These are phyloP conservation scores for Lipomyces yamadae DNA, from an alignment of 805 yeast species.

Conservation along the genomic window DNA sequence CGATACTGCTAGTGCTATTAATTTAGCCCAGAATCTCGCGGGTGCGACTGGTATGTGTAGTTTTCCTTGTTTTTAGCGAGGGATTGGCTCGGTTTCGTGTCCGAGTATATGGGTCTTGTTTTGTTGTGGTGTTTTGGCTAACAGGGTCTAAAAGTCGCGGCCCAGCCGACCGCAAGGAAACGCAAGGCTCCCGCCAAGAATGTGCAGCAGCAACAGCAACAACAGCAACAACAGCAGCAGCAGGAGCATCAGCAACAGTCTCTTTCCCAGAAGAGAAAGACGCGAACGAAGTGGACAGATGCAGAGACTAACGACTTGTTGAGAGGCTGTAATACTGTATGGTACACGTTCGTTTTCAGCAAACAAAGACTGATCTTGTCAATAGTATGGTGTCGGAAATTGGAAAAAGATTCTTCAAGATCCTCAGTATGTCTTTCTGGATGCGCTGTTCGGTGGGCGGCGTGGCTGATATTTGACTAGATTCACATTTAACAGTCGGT, in stretches of 20 bases:
- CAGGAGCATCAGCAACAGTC: conserved; percentile 5
- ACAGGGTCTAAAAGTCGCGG: background rate
- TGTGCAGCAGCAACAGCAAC: conserved; percentile 3
- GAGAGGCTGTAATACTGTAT: conserved; percentile 49
- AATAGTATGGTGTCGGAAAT: conserved; percentile 45
- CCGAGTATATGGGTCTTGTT: background rate
- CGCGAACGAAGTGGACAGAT: conserved; percentile 49
- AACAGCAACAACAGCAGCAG: conserved; percentile 21
- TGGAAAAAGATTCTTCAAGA: conserved; percentile 54
- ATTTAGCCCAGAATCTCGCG: conserved; percentile 24
- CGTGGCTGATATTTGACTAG: conserved; percentile 7
- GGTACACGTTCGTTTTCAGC: background rate
- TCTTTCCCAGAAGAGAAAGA: conserved; percentile 34
- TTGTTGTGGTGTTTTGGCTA: background rate
- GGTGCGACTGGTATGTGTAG: conserved; percentile 25
- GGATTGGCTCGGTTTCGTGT: background rate
- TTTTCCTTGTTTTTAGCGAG: background rate
- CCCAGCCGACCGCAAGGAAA: conserved; percentile 2
- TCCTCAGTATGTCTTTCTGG: conserved; percentile 37
- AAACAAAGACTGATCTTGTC: background rate
- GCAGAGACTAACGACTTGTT: conserved; percentile 51
- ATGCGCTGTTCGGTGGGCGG: background rate
- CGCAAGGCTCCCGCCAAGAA: conserved; percentile 8
- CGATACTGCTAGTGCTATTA: conserved; percentile 10
- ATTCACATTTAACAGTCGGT: conserved; percentile 50